A percentile compares a stretch with the other conserved stretches of the same genome.
Evolutionary conservation across 345 rosid genomes (phyloP).

Genomic region (Moricandia moricandioides): DNA sequence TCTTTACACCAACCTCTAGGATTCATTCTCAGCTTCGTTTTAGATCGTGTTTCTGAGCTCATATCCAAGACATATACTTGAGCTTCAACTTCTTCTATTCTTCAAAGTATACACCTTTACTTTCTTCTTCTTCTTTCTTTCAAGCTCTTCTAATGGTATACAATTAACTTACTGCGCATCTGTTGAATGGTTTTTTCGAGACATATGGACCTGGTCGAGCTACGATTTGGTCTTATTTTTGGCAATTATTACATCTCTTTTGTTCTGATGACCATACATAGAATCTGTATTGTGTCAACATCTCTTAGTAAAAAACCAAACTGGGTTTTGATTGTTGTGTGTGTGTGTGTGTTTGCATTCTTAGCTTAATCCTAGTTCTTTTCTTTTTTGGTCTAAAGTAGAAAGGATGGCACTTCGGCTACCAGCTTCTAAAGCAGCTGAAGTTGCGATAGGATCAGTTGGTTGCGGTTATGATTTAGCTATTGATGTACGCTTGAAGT

Average conservation of each 20-base stretch:
- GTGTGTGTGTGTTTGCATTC: slow-evolving; percentile 23
- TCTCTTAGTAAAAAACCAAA: neutral
- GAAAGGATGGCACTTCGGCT: slow-evolving; percentile 70
- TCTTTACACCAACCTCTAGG: neutral
- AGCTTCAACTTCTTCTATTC: neutral
- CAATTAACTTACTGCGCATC: no score
- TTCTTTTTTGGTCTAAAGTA: neutral
- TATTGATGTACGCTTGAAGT: slow-evolving; percentile 68
- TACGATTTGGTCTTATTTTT: neutral
- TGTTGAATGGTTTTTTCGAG: no score
- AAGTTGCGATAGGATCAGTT: slow-evolving; percentile 77
- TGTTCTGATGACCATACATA: slow-evolving; percentile 1
- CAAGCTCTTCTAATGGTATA: neutral
- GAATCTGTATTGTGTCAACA: neutral
- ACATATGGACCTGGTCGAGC: neutral
- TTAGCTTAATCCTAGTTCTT: neutral
- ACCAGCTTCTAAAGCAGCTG: slow-evolving; percentile 77
- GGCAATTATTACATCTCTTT: neutral
- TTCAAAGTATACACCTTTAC: neutral
- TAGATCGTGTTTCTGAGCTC: slow-evolving; percentile 16
- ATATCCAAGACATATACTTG: slow-evolving; percentile 1
- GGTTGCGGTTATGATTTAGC: slow-evolving; percentile 90
- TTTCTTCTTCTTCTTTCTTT: neutral
- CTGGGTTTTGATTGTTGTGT: neutral
- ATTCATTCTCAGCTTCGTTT: slow-evolving; percentile 3